These are phyloP conservation scores for Apiospora koreana DNA, from an alignment of 2,329 filamentous ascomycete species.

Conservation along the genomic window DNA sequence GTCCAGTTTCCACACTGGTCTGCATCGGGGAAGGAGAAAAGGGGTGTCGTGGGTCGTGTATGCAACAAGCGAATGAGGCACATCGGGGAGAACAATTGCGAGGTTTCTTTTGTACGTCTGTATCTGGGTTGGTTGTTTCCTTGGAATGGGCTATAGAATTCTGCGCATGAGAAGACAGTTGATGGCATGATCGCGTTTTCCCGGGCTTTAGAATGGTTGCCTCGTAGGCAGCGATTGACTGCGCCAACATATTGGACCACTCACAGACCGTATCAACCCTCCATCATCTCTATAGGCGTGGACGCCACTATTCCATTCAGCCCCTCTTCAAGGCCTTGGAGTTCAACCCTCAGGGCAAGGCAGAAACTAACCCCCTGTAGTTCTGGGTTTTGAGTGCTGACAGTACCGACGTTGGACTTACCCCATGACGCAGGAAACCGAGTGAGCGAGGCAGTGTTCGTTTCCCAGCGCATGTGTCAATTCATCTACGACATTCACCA, in stretches of 20 bases:
- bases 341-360: background rate
- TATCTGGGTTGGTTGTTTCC: too few relatives aligned
- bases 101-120: too few relatives aligned
- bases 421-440: too few relatives aligned
- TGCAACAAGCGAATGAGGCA: too few relatives aligned
- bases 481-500: too few relatives aligned
- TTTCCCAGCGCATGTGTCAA: too few relatives aligned
- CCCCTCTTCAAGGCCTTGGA: background rate
- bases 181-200: background rate
- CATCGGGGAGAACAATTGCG: too few relatives aligned
- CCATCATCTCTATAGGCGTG: background rate
- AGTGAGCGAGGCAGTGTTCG: too few relatives aligned
- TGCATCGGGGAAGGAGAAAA: too few relatives aligned
- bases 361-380: background rate
- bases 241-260: background rate
- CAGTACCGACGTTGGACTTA: background rate
- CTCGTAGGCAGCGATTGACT: background rate
- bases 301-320: background rate
- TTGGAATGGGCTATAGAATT: too few relatives aligned
- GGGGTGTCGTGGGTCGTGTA: too few relatives aligned
- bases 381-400: background rate
- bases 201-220: background rate
- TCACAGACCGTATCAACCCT: background rate
- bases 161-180: background rate
- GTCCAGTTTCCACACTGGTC: too few relatives aligned